Conservation (phyloP, 495 filamentous ascomycete species). For the Cercophora sp. region DNA sequence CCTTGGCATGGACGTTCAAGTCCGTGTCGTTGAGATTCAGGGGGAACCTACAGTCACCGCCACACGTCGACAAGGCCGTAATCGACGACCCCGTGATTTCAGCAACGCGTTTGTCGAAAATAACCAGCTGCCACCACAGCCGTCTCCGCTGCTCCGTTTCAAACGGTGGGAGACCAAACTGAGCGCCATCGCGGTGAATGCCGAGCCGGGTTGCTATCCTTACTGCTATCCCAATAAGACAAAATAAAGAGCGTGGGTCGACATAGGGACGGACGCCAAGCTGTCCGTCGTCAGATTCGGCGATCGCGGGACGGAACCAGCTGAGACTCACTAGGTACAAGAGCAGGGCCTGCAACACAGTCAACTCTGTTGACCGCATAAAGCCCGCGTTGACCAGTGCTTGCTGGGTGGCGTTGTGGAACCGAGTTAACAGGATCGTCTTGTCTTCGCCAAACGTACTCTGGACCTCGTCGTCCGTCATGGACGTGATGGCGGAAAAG, state of each 20-base stretch:
- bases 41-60: constrained; percentile 45
- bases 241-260: constrained; percentile 46
- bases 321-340: constrained; percentile 48
- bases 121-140: constrained; percentile 68
- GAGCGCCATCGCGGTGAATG: constrained; percentile 61
- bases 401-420: constrained; percentile 49
- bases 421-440: constrained; percentile 40
- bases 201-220: constrained; percentile 65
- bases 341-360: constrained; percentile 51
- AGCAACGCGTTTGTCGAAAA: constrained; percentile 59
- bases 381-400: constrained; percentile 55
- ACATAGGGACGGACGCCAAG: constrained; percentile 42
- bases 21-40: constrained; percentile 57
- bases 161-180: constrained; percentile 60
- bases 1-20: constrained; percentile 46
- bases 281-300: too few species aligned
- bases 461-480: constrained; percentile 50
- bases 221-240: constrained; percentile 61
- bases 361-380: constrained; percentile 51
- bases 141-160: constrained; percentile 65
- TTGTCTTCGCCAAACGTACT: constrained; percentile 46
- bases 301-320: too few species aligned
- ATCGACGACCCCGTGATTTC: constrained; percentile 64
- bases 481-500: constrained; percentile 47
- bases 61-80: constrained; percentile 47